phyloP scores from a whole-genome alignment of 1,284 basidiomycete genomes.

The Leccinum fallax region DNA sequence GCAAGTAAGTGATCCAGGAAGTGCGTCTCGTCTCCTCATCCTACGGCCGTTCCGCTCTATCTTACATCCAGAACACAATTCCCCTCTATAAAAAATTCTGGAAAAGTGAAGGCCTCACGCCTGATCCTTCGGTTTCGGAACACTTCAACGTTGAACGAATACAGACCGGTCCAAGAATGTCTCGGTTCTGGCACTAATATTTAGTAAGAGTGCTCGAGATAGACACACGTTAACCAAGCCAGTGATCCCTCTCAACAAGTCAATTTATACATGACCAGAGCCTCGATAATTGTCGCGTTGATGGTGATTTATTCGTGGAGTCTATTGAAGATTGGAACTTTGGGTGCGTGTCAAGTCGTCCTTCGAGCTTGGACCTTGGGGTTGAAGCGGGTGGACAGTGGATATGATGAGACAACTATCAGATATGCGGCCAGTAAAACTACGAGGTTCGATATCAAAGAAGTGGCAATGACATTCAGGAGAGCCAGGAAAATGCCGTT shows the following conservation, averaged over 20 bases:
- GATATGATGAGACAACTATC: not conserved
- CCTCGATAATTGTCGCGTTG: not conserved
- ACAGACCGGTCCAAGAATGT: slow-evolving; percentile 49
- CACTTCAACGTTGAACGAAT: not conserved
- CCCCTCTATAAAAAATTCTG: too few species aligned
- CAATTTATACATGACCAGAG: not conserved
- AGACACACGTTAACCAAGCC: slow-evolving; percentile 9
- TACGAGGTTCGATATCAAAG: not conserved
- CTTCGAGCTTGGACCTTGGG: not conserved
- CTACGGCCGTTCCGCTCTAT: not conserved
- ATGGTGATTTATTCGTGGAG: not conserved
- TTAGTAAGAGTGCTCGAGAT: slow-evolving; percentile 52
- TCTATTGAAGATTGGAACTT: not conserved
- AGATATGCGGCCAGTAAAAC: not conserved
- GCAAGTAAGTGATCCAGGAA: not conserved
- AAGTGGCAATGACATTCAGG: not conserved
- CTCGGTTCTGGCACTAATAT: slow-evolving; percentile 51
- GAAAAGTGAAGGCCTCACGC: not conserved
- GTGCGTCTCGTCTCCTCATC: not conserved
- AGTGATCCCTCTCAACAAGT: not conserved
- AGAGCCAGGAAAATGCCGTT: not conserved
- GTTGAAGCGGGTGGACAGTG: not conserved
- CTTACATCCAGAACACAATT: not conserved
- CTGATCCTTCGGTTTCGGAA: not conserved
- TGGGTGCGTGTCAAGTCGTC: not conserved